A percentile compares a stretch with the other conserved stretches of the same genome.
These are phyloP conservation scores for Phytophthora pseudosyringae DNA, from an alignment of 352 stramenopile genomes.

Conservation along the genomic window DNA sequence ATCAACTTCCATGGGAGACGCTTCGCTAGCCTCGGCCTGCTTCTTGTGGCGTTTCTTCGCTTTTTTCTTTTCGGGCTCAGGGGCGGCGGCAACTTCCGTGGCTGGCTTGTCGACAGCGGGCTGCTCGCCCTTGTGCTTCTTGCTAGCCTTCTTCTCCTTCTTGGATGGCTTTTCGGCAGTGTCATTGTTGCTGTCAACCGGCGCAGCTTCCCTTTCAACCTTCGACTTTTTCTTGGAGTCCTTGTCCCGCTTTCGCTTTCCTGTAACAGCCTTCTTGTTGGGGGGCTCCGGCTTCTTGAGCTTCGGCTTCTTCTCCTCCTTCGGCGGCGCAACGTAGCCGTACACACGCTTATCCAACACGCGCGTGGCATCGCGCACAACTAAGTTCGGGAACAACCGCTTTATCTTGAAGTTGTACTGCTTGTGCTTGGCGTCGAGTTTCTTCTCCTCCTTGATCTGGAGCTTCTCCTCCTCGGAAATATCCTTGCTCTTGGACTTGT, in stretches of 20 bases:
- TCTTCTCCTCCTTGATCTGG: conserved; percentile 67
- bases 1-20: conserved; percentile 36
- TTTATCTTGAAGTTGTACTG: conserved; percentile 93
- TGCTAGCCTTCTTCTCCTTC: conserved; percentile 40
- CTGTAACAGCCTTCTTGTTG: conserved; percentile 26
- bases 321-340: conserved; percentile 76
- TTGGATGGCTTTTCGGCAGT: conserved; percentile 25
- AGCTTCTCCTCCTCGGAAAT: conserved; percentile 55
- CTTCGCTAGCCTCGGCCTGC: conserved; percentile 6
- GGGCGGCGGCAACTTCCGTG: conserved; percentile 11
- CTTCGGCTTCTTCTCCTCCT: conserved; percentile 68
- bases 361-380: conserved; percentile 79
- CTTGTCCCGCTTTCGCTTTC: conserved; percentile 40
- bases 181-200: not conserved
- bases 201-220: conserved; percentile 1
- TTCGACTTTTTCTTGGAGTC: conserved; percentile 19
- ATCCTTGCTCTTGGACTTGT: conserved; percentile 32
- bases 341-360: conserved; percentile 86
- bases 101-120: conserved; percentile 3
- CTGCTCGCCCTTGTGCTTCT: conserved; percentile 41
- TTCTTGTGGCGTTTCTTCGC: conserved; percentile 35
- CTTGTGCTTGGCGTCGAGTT: conserved; percentile 83
- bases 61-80: conserved; percentile 31
- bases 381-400: conserved; percentile 77
- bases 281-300: conserved; percentile 24